Conservation (phyloP, 2,329 filamentous ascomycete species). For the Aspergillus ibericus region DNA sequence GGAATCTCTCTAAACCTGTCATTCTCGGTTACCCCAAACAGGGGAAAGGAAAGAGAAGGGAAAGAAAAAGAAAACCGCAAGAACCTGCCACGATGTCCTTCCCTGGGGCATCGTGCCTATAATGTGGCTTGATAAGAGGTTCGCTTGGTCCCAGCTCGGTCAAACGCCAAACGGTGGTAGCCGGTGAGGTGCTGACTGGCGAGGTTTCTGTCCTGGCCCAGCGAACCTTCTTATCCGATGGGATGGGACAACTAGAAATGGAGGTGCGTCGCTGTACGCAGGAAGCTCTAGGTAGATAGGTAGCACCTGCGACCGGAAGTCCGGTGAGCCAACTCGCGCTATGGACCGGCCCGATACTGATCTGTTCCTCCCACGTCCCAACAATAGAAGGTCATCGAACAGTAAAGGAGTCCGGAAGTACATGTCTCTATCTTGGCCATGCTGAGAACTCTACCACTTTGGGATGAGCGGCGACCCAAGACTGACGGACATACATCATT, state of each 20-base stretch:
- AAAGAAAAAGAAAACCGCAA: neutral
- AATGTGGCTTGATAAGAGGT: neutral
- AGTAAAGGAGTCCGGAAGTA: neutral
- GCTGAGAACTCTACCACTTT: too few relatives aligned
- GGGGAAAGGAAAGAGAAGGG: neutral
- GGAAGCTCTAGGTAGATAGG: neutral
- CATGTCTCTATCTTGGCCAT: too few relatives aligned
- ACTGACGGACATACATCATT: neutral
- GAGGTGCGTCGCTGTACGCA: neutral
- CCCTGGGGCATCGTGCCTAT: neutral
- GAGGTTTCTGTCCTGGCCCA: neutral
- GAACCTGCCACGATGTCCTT: neutral
- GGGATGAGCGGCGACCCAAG: too few relatives aligned
- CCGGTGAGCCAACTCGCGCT: conserved; percentile 6
- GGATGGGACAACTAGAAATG: neutral
- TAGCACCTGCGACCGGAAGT: neutral
- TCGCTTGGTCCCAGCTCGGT: neutral
- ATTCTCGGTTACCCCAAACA: neutral
- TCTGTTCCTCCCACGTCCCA: conserved; percentile 4
- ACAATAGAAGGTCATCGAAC: neutral
- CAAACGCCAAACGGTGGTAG: neutral
- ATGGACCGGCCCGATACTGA: conserved; percentile 18
- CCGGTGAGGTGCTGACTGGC: too few relatives aligned
- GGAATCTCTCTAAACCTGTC: neutral
- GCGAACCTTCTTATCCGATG: neutral